These are phyloP conservation scores for Tetradesmus obliquus DNA, from an alignment of 139 green algal species.

Conservation along the genomic window DNA sequence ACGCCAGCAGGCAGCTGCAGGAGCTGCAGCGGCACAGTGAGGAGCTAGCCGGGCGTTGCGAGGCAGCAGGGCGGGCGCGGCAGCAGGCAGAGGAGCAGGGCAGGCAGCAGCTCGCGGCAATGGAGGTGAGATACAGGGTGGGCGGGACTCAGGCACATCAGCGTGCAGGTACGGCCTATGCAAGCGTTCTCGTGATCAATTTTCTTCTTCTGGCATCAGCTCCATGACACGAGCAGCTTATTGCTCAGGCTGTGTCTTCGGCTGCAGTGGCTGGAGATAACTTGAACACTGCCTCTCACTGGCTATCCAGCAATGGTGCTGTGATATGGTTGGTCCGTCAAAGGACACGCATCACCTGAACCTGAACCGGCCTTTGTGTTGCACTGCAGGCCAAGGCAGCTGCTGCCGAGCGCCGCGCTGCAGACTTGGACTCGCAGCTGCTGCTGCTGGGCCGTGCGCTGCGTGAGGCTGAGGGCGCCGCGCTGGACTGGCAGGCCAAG, in stretches of 20 bases:
- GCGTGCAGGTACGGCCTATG: no score
- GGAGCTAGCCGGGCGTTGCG: slow-evolving; percentile 36
- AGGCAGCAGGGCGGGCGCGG: background rate
- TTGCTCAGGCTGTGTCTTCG: no score
- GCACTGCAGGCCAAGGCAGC: background rate
- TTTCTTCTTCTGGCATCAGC: no score
- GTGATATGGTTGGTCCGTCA: no score
- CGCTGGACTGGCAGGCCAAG: slow-evolving; percentile 39
- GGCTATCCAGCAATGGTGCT: no score
- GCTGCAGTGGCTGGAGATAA: no score
- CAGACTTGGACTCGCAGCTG: slow-evolving; percentile 36
- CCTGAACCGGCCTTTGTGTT: background rate
- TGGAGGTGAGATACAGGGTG: slow-evolving; percentile 29
- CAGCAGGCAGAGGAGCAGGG: background rate
- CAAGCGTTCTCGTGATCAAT: no score
- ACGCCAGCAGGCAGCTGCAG: slow-evolving; percentile 44
- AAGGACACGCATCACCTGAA: background rate
- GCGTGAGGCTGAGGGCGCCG: slow-evolving; percentile 41
- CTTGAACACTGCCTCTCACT: no score
- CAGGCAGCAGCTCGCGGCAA: background rate
- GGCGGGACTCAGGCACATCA: background rate
- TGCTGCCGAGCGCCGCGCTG: slow-evolving; percentile 29
- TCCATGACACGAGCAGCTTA: no score
- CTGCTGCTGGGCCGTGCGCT: slow-evolving; percentile 32
- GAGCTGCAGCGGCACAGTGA: slow-evolving; percentile 51